phyloP scores from a whole-genome alignment of 768 basidiomycete species.

The Lentinula detonsa region DNA sequence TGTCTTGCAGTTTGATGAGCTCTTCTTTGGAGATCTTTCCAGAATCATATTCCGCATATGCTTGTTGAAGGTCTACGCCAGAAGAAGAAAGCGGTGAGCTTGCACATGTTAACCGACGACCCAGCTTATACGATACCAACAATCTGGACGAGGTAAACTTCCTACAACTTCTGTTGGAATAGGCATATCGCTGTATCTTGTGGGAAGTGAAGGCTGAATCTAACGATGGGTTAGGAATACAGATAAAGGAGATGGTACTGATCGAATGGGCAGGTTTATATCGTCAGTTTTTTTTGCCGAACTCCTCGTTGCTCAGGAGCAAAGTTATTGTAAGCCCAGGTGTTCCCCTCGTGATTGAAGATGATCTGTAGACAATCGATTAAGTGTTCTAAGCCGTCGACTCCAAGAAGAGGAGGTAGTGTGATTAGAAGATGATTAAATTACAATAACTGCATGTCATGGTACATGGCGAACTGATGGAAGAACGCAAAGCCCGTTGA shows the following conservation, averaged over 20 bases:
- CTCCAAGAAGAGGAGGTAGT: background rate
- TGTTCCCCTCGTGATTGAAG: background rate
- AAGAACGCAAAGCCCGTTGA: background rate
- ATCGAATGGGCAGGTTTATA: background rate
- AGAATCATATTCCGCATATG: background rate
- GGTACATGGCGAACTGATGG: background rate
- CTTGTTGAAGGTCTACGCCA: slow-evolving; percentile 2
- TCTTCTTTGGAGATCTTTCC: slow-evolving; percentile 3
- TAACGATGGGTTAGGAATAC: background rate
- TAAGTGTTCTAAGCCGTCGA: background rate
- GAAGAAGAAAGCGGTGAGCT: background rate
- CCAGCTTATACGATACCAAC: background rate
- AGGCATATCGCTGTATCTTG: background rate
- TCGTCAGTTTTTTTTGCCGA: background rate
- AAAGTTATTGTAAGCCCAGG: background rate
- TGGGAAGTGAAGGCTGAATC: background rate
- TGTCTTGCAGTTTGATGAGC: slow-evolving; percentile 1
- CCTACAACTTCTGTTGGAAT: slow-evolving; percentile 7
- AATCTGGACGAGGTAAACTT: slow-evolving; percentile 5
- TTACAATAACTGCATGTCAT: background rate
- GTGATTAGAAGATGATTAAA: background rate
- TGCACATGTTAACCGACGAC: too few relatives aligned
- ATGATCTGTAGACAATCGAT: background rate
- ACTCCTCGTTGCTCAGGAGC: background rate
- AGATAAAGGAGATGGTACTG: background rate